A percentile compares a stretch with the other conserved stretches of the same genome.
Conservation (phyloP, 192 early-diverging fungal species). For the Coemansia sp. region DNA sequence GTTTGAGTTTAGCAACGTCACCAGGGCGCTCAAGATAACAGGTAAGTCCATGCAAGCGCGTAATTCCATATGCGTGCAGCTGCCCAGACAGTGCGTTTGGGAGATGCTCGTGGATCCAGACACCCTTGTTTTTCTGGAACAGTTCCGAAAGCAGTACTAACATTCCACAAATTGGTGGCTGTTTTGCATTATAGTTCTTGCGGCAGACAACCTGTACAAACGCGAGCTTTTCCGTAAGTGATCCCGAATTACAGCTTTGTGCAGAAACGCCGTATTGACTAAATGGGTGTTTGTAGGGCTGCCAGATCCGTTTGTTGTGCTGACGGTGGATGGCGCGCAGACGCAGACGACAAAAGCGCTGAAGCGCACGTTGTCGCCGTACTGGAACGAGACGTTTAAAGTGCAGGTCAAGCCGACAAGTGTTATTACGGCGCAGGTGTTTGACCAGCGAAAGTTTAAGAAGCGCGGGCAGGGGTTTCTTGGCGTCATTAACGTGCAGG, state of each 20-base stretch:
- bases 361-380: slow-evolving; percentile 89
- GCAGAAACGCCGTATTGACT: not conserved
- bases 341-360: slow-evolving; percentile 85
- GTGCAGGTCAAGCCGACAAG: slow-evolving; percentile 55
- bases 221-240: slow-evolving; percentile 79
- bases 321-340: slow-evolving; percentile 95
- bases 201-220: slow-evolving; percentile 88
- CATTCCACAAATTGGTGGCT: not conserved
- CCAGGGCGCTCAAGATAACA: slow-evolving; percentile 45
- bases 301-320: slow-evolving; percentile 95
- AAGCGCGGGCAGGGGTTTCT: slow-evolving; percentile 89
- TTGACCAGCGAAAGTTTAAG: slow-evolving; percentile 97
- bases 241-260: not conserved
- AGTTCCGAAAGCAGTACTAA: not conserved
- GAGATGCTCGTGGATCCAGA: no score
- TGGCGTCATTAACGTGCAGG: slow-evolving; percentile 83
- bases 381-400: slow-evolving; percentile 85
- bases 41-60: slow-evolving; percentile 18
- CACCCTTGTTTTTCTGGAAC: no score
- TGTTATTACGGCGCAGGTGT: slow-evolving; percentile 90
- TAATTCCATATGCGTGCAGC: not conserved
- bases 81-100: no score
- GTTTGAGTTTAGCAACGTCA: not conserved
- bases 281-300: slow-evolving; percentile 46
- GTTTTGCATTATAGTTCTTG: slow-evolving; percentile 61